phyloP scores from a whole-genome alignment of 2,329 filamentous ascomycete species.

The Cryphonectria naterciae region DNA sequence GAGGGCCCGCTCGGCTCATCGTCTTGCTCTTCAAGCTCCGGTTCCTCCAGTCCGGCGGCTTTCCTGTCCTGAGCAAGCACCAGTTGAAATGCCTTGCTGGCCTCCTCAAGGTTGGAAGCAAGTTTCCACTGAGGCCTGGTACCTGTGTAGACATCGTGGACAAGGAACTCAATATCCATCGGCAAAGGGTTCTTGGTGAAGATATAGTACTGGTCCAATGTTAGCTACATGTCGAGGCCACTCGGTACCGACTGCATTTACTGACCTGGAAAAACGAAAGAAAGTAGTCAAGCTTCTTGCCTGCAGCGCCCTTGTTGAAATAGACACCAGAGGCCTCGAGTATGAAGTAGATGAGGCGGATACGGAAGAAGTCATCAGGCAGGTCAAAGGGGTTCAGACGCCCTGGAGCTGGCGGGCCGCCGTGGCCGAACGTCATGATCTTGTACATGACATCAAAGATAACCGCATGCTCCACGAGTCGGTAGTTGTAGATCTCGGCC shows the following conservation, averaged over 20 bases:
- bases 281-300: constrained; percentile 98
- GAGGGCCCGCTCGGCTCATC: constrained; percentile 71
- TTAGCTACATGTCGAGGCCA: background rate
- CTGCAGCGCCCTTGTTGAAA: constrained; percentile 89
- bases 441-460: constrained; percentile 96
- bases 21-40: constrained; percentile 69
- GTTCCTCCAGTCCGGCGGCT: constrained; percentile 71
- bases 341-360: constrained; percentile 85
- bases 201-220: constrained; percentile 76
- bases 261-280: constrained; percentile 86
- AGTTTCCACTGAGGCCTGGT: constrained; percentile 93
- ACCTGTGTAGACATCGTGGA: constrained; percentile 87
- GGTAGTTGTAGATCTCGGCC: constrained; percentile 95
- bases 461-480: constrained; percentile 92
- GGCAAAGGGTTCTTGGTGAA: constrained; percentile 86
- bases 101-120: constrained; percentile 79
- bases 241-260: background rate
- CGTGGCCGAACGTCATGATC: constrained; percentile 90
- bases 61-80: constrained; percentile 92
- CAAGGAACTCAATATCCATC: constrained; percentile 96
- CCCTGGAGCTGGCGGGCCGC: constrained; percentile 80
- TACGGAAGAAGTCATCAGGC: constrained; percentile 94
- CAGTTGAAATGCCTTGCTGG: constrained; percentile 79
- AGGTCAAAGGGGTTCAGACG: constrained; percentile 78
- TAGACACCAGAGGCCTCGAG: constrained; percentile 96